Percentiles rank a stretch among this genome's conserved stretches.
Conservation (phyloP, 2,329 filamentous ascomycete genomes). For the Pseudopithomyces maydicus region DNA sequence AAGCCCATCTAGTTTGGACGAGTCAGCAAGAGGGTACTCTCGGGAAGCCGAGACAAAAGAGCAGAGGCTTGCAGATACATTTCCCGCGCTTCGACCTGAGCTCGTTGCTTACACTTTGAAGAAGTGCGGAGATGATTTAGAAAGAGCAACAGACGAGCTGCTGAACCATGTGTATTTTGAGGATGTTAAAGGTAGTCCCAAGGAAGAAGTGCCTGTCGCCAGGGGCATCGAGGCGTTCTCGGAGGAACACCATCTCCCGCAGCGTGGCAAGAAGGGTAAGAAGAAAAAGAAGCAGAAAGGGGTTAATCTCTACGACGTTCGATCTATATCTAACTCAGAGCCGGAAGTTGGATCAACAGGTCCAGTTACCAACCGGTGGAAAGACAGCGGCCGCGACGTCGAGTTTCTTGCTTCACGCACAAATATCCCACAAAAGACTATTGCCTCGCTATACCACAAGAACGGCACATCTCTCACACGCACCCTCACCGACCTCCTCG, state of each 20-base stretch:
- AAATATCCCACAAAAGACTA: constrained; percentile 51
- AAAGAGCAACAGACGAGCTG: constrained; percentile 76
- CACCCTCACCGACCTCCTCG: constrained; percentile 62
- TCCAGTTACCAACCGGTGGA: constrained; percentile 60
- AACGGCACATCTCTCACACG: constrained; percentile 60
- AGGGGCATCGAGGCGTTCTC: constrained; percentile 87
- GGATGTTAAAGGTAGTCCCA: constrained; percentile 61
- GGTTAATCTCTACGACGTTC: constrained; percentile 23
- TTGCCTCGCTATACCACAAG: constrained; percentile 64
- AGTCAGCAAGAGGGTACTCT: constrained; percentile 33
- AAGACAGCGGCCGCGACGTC: constrained; percentile 60
- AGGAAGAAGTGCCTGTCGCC: constrained; percentile 44
- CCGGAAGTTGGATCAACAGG: constrained; percentile 18
- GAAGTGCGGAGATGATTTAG: constrained; percentile 70
- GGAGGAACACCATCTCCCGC: constrained; percentile 56
- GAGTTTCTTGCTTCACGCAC: constrained; percentile 64
- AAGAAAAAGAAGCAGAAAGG: constrained; percentile 49
- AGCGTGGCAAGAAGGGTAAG: constrained; percentile 45
- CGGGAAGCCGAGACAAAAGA: constrained; percentile 64
- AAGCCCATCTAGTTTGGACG: constrained; percentile 23
- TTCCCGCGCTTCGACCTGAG: constrained; percentile 69
- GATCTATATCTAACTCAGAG: constrained; percentile 29
- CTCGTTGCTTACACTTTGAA: constrained; percentile 71
- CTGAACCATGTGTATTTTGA: constrained; percentile 80
- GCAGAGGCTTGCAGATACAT: constrained; percentile 69